Evolutionary conservation across 2,329 filamentous ascomycete genomes (phyloP), one percentile per base, ranked within the genome.

Genomic region (Xylariaceae sp.): DNA sequence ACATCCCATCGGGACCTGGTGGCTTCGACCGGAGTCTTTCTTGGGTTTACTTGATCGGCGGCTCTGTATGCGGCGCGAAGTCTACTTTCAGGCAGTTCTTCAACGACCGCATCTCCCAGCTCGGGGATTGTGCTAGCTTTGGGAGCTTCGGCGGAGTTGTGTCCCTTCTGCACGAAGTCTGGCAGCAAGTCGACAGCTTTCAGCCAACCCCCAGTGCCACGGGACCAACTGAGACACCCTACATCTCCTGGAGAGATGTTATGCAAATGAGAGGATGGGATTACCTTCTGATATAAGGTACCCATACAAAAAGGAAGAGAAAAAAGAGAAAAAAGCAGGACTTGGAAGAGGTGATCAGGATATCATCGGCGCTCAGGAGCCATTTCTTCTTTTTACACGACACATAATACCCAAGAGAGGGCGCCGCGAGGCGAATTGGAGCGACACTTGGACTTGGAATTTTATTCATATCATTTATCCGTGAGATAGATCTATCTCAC

Each of bases 261-360:
- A 96, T 96, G 90, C 83, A 82, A 72, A 82, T 86, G 73, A 94
- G 92, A 75, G 83, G 83, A 61, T 96, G 90, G 91, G 89, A 95
- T 68, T 94, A 90, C 74, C 78, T 96, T 69, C 81, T 96, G 69
- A 91, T 96, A 72, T 96, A 73, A 74, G 54, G 50, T 42, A 45
- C 49, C 49, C 52, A 47, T 46, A 44, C 46, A 58, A 47, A 57
- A 58, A 27, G 22, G 7, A 27, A 27, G 7, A 27, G 22, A 27
- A 27, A 27, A 7, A 27, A 27, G n/a, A n/a, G n/a, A n/a, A 59
- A 52, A 66, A 52, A 67, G 69, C 70, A 60, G 70, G 70, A 61
- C 67, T 71, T 66, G 64, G 63, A 60, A 61, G 64, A 62, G 61
- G 42, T 47, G 39, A 48, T 55, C 68, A 60, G 68, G 68, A 61